phyloP scores from a whole-genome alignment of 1,284 basidiomycete species.

The Sporisorium graminicola region DNA sequence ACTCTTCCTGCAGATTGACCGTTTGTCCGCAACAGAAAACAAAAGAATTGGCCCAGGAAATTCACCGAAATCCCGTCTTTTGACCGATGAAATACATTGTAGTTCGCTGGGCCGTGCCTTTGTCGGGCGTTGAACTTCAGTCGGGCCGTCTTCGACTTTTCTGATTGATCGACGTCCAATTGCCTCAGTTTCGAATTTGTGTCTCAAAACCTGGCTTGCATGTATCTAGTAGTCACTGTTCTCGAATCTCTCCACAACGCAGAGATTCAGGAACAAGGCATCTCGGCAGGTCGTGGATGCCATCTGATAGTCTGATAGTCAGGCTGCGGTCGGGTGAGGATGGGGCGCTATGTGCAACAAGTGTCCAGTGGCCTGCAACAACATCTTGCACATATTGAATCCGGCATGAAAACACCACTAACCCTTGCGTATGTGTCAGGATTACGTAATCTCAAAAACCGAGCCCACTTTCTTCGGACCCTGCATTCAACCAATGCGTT shows the following conservation, averaged over 20 bases:
- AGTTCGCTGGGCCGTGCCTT: too few species aligned
- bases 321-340: too few species aligned
- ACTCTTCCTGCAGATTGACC: conserved; percentile 13
- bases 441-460: conserved; percentile 15
- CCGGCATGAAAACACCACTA: neutral
- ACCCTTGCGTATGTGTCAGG: conserved; percentile 3
- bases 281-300: neutral
- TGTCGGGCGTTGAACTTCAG: neutral
- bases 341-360: neutral
- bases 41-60: conserved; percentile 6
- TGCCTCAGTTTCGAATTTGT: conserved; percentile 14
- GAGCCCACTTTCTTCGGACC: conserved; percentile 28
- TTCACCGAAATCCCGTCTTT: conserved; percentile 16
- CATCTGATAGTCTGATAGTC: neutral
- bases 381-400: neutral
- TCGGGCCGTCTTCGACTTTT: conserved; percentile 2
- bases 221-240: too few species aligned
- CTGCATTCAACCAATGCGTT: conserved; percentile 15
- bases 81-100: conserved; percentile 3
- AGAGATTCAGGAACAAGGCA: neutral
- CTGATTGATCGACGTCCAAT: conserved; percentile 3
- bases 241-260: neutral
- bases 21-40: conserved; percentile 4
- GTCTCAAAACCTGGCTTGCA: neutral
- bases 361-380: neutral